Evolutionary conservation across 345 rosid species (phyloP).

Genomic region (Turritis glabra): DNA sequence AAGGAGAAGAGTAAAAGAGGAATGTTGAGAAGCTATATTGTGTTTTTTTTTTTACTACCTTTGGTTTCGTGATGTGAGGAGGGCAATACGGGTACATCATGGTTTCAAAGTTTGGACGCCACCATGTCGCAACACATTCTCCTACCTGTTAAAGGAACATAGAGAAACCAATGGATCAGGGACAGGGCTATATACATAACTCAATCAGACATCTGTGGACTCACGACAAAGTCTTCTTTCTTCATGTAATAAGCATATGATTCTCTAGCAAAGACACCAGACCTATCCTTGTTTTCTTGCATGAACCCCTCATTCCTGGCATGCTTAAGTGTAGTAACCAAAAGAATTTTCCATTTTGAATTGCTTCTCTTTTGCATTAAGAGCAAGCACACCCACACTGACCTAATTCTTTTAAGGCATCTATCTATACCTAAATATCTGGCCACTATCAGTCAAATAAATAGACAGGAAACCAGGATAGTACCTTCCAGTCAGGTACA

Average conservation of each 20-base stretch:
- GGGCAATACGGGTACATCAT: constrained; percentile 98
- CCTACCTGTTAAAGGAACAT: constrained; percentile 61
- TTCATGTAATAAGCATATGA: neutral
- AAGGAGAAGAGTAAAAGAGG: constrained; percentile 14
- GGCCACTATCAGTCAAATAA: neutral
- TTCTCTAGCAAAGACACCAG: neutral
- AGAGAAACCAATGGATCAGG: constrained; percentile 5
- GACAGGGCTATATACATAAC: neutral
- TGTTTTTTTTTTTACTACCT: constrained; percentile 45
- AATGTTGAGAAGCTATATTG: neutral
- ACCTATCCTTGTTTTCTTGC: neutral
- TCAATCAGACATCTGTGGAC: constrained; percentile 2
- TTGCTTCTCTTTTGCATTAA: neutral
- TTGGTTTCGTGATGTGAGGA: constrained; percentile 94
- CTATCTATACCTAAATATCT: neutral
- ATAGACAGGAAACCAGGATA: constrained; percentile 7
- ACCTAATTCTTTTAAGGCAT: neutral
- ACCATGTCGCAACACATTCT: constrained; percentile 95
- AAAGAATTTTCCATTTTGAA: neutral
- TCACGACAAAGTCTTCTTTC: constrained; percentile 10
- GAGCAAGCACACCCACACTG: neutral
- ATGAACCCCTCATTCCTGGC: neutral
- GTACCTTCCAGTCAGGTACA: constrained; percentile 95
- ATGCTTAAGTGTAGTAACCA: neutral
- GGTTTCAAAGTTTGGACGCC: constrained; percentile 99